Base-by-base conservation (phyloP, 805 yeast species). In the Wickerhamiella siamensis region DNA sequence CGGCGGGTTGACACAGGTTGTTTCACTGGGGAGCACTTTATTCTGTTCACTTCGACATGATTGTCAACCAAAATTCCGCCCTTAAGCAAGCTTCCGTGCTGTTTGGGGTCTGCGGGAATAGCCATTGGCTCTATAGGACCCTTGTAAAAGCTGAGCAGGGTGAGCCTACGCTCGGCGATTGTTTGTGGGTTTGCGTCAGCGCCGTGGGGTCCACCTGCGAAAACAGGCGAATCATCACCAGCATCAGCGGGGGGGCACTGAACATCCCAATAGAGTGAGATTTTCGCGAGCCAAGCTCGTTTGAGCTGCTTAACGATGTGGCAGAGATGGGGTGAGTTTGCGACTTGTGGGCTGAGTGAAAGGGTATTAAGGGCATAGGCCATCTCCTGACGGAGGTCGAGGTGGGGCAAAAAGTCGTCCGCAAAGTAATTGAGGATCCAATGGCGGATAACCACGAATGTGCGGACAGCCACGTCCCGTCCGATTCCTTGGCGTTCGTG, bases 381-480 rank as follows among this genome's bases (percentile, higher is more conserved):
- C 43, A 75, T 69, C 19, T 58, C 50, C 18, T 51, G 48, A 42
- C 86, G 63, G 27, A 79, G 59, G 41, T 69, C 65, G 17, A 62
- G 51, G 38, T 72, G 66, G 14, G 71, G 60, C 20, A 79, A 63
- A 56, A 87, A 91, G 59, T 91, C 97, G 55, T 83, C 88, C 33
- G 75, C 69, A 53, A 84, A 91, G 58, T 83, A 87, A 59, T 87
- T 88, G 45, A 83, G 61, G 16, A 88, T 58, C 94, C 97, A 88
- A 62, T 83, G 94, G 53, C 96, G 72, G 34, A 91, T 51, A 22
- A 81, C 77, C 21, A 83, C 95, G 63, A 87, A 88, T 0, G 94
- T 79, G 52, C 97, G 69, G 31, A 87, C 70, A 10, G 83, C 64
- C 2, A 79, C 77, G 36, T 80, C 65, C 45, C 77, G 71, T 1